Evolutionary conservation across 768 basidiomycete genomes (phyloP).

Genomic region (Lentinus tigrinus): DNA sequence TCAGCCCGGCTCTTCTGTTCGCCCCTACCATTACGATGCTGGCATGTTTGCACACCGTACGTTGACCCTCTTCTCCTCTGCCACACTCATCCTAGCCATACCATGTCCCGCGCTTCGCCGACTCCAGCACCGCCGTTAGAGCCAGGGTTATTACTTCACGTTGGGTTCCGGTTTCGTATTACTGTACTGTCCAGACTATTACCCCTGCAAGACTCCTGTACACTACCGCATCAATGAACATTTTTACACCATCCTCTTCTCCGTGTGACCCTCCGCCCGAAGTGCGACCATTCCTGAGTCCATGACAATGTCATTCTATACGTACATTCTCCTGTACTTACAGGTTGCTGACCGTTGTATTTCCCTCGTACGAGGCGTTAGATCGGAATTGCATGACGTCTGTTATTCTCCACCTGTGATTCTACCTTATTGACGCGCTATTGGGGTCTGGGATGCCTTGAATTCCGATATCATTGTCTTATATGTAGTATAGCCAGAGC

Average conservation of each 20-base stretch:
- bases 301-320: background rate
- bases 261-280: too few species aligned
- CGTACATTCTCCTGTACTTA: too few species aligned
- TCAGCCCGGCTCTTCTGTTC: background rate
- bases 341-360: too few species aligned
- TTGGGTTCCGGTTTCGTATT: constrained; percentile 6
- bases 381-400: too few species aligned
- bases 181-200: constrained; percentile 13
- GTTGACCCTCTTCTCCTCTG: constrained; percentile 9
- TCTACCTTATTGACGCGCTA: too few species aligned
- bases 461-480: too few species aligned
- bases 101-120: background rate
- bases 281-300: background rate
- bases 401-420: too few species aligned
- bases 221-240: constrained; percentile 20
- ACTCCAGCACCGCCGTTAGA: constrained; percentile 8
- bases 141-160: constrained; percentile 1
- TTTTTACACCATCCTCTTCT: constrained; percentile 2
- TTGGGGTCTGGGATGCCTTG: too few species aligned
- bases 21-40: background rate
- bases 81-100: constrained; percentile 14
- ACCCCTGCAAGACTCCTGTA: constrained; percentile 12
- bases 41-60: constrained; percentile 6
- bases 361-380: too few species aligned
- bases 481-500: too few species aligned